Evolutionary conservation across 805 yeast genomes (phyloP), one percentile per base, ranked within the genome.

Genomic region (Lachancea dasiensis): DNA sequence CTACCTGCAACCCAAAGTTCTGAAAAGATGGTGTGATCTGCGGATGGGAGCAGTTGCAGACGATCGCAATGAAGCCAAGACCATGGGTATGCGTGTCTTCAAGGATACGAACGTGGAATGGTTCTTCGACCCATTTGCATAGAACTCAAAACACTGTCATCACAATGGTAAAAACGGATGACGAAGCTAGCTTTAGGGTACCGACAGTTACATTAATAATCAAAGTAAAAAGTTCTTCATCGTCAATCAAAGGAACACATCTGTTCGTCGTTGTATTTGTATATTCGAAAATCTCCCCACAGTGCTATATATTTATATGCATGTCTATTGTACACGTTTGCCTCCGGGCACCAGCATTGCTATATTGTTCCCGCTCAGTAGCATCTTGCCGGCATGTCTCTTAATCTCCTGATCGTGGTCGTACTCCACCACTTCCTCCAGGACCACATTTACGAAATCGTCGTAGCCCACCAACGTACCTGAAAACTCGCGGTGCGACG

Each of bases 391-490:
- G 15, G 67, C 69, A 23, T 65, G 69, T 28, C 67, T 63, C 39
- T 58, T 54, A 4, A 71, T 72, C 24, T 68, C 69, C 28, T 60
- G 64, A 36, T 69, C 74, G 28, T 56, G 52, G 14, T 41, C 46
- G 45, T 56, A 58, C 38, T 56, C 62, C 3, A 50, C 50, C 10
- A 60, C 97, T 50, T 89, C 80, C 50, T 83, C 84, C 36, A 92
- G 69, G 8, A 92, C 95, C 61, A 89, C 78, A 56, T 86, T 92
- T 43, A 92, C 97, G 52, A 81, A 90, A 61, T 92, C 97, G 58
- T 92, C 98, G 60, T 90, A 90, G 1, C 97, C 97, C 20, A 82
- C 75, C 36, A 92, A 68, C 3, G 79, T 85, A 1, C 98, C 98
- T n/a, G 74, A 72, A 57, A 86, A 92, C 58, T 89, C 97, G 57